phyloP scores from a whole-genome alignment of 768 basidiomycete genomes.

The Amanita pseudoporphyria region DNA sequence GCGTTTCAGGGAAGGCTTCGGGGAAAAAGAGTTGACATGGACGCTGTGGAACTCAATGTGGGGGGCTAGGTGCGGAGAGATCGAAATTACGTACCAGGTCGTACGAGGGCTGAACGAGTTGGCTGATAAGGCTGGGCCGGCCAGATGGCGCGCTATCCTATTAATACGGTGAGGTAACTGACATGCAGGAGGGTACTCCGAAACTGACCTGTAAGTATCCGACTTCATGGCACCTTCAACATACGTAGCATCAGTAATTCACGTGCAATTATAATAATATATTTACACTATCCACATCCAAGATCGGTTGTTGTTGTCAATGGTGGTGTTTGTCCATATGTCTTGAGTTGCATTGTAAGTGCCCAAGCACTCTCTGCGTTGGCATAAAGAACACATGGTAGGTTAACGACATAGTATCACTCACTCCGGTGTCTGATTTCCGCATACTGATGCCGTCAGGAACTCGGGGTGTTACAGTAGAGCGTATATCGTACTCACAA shows the following conservation, averaged over 20 bases:
- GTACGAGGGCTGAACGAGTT: slow-evolving; percentile 44
- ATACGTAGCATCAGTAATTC: background rate
- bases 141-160: slow-evolving; percentile 33
- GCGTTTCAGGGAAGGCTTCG: slow-evolving; percentile 39
- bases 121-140: slow-evolving; percentile 38
- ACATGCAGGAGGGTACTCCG: background rate
- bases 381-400: background rate
- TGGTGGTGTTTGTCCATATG: slow-evolving; percentile 43
- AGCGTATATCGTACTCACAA: slow-evolving; percentile 25
- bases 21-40: slow-evolving; percentile 66
- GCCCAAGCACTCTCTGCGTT: slow-evolving; percentile 29
- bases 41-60: slow-evolving; percentile 27
- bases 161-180: background rate
- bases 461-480: background rate
- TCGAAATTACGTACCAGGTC: slow-evolving; percentile 33
- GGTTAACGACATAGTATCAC: slow-evolving; percentile 12
- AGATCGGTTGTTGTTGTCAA: slow-evolving; percentile 49
- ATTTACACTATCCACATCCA: slow-evolving; percentile 64
- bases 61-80: background rate
- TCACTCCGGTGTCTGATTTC: slow-evolving; percentile 34
- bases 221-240: slow-evolving; percentile 57
- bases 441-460: slow-evolving; percentile 38
- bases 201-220: slow-evolving; percentile 41
- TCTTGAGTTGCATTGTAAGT: slow-evolving; percentile 28
- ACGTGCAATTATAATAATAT: background rate